Evolutionary conservation across 2,329 filamentous ascomycete genomes (phyloP).

Genomic region (Aspergillus luchuensis): DNA sequence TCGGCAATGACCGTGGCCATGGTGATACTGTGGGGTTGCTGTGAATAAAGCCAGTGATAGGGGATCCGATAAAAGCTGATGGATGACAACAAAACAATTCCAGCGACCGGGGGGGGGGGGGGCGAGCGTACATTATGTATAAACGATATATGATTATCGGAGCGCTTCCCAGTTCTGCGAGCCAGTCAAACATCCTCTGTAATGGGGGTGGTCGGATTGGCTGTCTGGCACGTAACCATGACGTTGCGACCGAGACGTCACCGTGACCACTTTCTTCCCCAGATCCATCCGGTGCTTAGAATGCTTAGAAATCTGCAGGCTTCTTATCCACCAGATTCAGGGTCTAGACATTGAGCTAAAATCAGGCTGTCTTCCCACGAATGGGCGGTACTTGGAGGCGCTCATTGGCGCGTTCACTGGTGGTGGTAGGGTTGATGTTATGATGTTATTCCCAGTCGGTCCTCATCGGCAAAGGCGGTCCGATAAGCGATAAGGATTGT

Average conservation of each 20-base stretch:
- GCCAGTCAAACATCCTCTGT: background rate
- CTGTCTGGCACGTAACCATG: conserved; percentile 5
- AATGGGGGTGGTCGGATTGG: conserved; percentile 2
- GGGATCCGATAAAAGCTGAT: background rate
- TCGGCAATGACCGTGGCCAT: conserved; percentile 32
- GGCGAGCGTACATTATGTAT: background rate
- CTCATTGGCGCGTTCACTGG: too few species aligned
- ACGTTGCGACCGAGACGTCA: conserved; percentile 5
- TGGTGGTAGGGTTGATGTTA: too few species aligned
- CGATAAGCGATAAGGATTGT: too few species aligned
- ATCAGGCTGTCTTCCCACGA: too few species aligned
- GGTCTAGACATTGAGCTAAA: too few species aligned
- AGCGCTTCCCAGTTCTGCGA: too few species aligned
- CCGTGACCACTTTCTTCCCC: background rate
- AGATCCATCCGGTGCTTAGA: too few species aligned
- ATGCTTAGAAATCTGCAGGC: too few species aligned
- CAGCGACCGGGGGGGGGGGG: background rate
- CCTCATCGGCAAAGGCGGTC: too few species aligned
- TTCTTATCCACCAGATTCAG: too few species aligned
- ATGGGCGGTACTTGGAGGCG: too few species aligned
- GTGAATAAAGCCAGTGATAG: background rate
- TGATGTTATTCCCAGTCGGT: too few species aligned
- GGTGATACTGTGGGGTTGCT: background rate
- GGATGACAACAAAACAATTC: background rate
- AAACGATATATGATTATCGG: background rate